Evolutionary conservation across 2,329 filamentous ascomycete genomes (phyloP).

Genomic region (Penicillium sp.): DNA sequence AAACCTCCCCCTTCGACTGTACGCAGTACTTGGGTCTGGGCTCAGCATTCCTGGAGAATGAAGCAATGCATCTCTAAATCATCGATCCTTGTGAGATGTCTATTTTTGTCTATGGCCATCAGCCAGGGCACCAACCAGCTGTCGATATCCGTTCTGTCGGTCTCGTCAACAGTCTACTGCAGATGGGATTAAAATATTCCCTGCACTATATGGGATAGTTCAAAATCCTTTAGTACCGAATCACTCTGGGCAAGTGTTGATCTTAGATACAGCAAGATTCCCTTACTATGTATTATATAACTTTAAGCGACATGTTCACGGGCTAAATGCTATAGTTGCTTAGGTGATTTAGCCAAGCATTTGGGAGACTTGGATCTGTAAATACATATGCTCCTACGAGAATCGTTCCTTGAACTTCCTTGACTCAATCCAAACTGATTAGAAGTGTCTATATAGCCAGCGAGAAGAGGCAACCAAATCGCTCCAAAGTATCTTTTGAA

Average conservation of each 20-base stretch:
- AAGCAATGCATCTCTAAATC: not conserved
- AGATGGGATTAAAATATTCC: constrained; percentile 8
- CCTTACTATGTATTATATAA: no score
- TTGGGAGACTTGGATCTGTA: not conserved
- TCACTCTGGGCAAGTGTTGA: not conserved
- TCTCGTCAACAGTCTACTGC: constrained; percentile 9
- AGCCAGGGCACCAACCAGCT: not conserved
- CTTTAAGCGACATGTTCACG: not conserved
- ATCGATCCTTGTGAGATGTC: not conserved
- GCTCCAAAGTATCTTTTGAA: not conserved
- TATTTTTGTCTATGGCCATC: not conserved
- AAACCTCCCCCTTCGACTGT: not conserved
- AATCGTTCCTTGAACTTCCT: not conserved
- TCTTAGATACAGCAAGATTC: not conserved
- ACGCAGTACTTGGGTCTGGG: not conserved
- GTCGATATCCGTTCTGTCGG: constrained; percentile 13
- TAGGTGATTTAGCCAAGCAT: not conserved
- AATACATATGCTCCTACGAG: not conserved
- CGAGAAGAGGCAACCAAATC: not conserved
- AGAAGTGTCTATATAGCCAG: not conserved
- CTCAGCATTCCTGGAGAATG: not conserved
- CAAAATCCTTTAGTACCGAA: not conserved
- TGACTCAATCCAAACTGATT: not conserved
- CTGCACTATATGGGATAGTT: constrained; percentile 3
- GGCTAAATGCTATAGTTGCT: not conserved